Evolutionary conservation across 1,284 basidiomycete genomes (phyloP).

Genomic region (Ustilago shanxiensis): DNA sequence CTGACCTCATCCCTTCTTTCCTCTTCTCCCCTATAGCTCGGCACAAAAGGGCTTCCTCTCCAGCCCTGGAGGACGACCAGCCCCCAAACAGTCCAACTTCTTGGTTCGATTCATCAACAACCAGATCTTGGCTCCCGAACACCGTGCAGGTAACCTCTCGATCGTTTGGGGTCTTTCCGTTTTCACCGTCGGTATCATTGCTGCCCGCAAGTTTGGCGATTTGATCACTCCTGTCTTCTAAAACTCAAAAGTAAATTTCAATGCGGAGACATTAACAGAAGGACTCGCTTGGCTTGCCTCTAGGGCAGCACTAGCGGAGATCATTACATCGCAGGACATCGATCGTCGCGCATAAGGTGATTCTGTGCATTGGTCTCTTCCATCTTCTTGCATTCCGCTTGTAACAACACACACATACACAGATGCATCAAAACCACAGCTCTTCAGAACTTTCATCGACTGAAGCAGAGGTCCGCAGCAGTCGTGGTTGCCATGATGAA

Average conservation of each 20-base stretch:
- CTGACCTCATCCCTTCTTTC: background rate
- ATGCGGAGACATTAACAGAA: no score
- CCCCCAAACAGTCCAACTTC: slow-evolving; percentile 45
- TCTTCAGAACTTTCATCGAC: background rate
- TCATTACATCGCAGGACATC: no score
- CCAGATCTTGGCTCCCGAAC: slow-evolving; percentile 63
- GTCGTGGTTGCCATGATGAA: background rate
- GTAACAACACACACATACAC: slow-evolving; percentile 5
- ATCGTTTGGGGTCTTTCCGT: slow-evolving; percentile 61
- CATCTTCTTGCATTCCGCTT: background rate
- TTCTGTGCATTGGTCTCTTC: no score
- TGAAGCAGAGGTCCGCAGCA: background rate
- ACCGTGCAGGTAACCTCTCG: slow-evolving; percentile 63
- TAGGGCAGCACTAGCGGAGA: no score
- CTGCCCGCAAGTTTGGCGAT: slow-evolving; percentile 59
- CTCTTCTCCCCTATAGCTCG: slow-evolving; percentile 19
- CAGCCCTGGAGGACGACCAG: slow-evolving; percentile 7
- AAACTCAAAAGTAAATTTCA: slow-evolving; percentile 13
- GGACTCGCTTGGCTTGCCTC: no score
- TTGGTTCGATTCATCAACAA: slow-evolving; percentile 52
- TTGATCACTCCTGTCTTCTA: slow-evolving; percentile 62
- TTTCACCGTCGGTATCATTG: slow-evolving; percentile 60
- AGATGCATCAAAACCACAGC: slow-evolving; percentile 5
- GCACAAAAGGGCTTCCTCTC: slow-evolving; percentile 55
- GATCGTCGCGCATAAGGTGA: no score